Base-by-base conservation (phyloP, 441 rosid genomes). In the California macrophylla region DNA sequence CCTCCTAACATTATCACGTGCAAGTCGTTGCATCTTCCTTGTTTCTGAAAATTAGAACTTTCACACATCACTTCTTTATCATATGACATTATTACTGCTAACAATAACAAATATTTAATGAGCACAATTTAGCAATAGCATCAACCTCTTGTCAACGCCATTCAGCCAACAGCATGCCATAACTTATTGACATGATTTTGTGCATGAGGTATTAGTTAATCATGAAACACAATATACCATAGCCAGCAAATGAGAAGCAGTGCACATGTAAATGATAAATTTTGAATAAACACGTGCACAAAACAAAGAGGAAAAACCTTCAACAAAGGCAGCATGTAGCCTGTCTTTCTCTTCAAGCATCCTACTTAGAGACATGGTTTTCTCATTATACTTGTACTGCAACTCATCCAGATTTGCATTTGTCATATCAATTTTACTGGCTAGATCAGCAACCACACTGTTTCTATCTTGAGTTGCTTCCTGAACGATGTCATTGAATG, bases 261-360 rank as follows among this genome's bases (percentile, higher is more conserved):
- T 20, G 3, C 21, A 62, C 24, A 78, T 61, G 58, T 26, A 68
- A 50, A 34, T 67, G n/a, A 64, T 26, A 25, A 23, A 36, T 3
- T 21, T 21, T 56, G 62, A 8, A 56, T 1, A 56, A 56, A 47
- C 6, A 30, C 8, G 56, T 3, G 24, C 15, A 24, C 21, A 64
- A 66, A n/a, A 28, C 28, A 65, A 7, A 66, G 26, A n/a, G 76
- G 64, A 66, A 66, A 80, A 26, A 89, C 98, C 98, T 89, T 86
- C 85, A 67, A 82, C 78, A 74, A 89, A 89, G 69, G 84, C 82
- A 74, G 20, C 50, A 67, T 88, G 89, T 16, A 93, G 82, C 50
- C 62, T 77, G 52, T 93, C 98, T 71, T 85, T 91, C 80, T 91
- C 91, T 74, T 77, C 78, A 66, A 89, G 88, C 87, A 85, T 84